These are phyloP conservation scores for Camellia oleifera DNA, from an alignment of 179 eudicot genomes.

Conservation along the genomic window DNA sequence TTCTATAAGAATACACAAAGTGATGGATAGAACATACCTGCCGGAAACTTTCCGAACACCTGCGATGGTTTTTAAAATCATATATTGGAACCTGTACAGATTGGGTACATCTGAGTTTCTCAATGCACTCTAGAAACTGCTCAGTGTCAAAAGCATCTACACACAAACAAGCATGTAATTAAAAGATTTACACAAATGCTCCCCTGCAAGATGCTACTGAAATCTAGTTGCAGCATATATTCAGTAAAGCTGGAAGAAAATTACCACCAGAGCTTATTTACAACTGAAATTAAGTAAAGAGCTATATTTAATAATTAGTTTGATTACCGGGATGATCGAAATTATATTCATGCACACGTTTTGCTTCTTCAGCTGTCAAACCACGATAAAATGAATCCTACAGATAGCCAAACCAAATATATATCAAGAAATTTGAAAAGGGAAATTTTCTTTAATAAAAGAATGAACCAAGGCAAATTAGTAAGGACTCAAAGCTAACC, in stretches of 20 bases:
- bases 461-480: not conserved
- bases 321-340: conserved; percentile 90
- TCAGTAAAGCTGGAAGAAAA: conserved; percentile 1
- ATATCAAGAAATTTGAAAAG: not conserved
- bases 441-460: not conserved
- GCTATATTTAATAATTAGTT: not conserved
- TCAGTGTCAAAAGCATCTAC: conserved; percentile 98
- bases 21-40: conserved; percentile 45
- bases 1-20: not conserved
- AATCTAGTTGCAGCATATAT: not conserved
- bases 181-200: not conserved
- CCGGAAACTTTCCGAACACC: conserved; percentile 75
- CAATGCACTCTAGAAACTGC: conserved; percentile 84
- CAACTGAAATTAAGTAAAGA: not conserved
- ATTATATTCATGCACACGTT: conserved; percentile 75
- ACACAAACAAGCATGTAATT: conserved; percentile 16
- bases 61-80: conserved; percentile 92
- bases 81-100: conserved; percentile 87
- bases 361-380: conserved; percentile 66
- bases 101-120: conserved; percentile 61
- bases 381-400: conserved; percentile 77
- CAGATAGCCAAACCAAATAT: not conserved
- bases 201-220: not conserved
- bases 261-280: not conserved
- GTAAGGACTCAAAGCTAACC: no score